Percentiles rank a stretch among this genome's conserved stretches.
Evolutionary conservation across 129 eudicot genomes (phyloP).

Genomic region (Ambrosia artemisiifolia): DNA sequence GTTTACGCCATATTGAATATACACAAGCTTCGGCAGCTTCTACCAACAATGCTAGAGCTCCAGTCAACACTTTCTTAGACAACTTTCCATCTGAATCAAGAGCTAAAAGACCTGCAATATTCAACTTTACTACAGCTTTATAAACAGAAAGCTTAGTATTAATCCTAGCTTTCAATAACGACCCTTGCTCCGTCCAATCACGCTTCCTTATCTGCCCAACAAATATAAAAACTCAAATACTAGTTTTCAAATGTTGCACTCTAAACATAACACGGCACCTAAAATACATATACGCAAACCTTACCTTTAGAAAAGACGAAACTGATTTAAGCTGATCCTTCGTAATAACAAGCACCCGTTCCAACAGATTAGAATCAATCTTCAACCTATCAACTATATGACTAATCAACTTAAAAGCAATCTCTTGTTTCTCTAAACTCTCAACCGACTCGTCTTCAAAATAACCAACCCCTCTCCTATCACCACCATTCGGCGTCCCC

Average conservation of each 20-base stretch:
- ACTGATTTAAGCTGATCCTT: conserved; percentile 70
- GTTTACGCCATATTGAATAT: conserved; percentile 81
- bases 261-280: conserved; percentile 1
- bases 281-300: conserved; percentile 6
- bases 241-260: conserved; percentile 1
- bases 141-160: conserved; percentile 75
- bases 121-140: conserved; percentile 65
- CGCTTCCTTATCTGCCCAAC: conserved; percentile 85
- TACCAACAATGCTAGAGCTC: conserved; percentile 71
- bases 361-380: conserved; percentile 60
- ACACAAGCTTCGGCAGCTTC: conserved; percentile 93
- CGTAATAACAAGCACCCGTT: conserved; percentile 65
- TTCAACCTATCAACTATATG: conserved; percentile 52
- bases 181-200: conserved; percentile 85
- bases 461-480: conserved; percentile 32
- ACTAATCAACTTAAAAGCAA: conserved; percentile 59
- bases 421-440: conserved; percentile 79
- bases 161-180: conserved; percentile 62
- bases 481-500: conserved; percentile 42
- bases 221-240: conserved; percentile 29
- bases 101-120: conserved; percentile 51
- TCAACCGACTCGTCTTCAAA: conserved; percentile 82
- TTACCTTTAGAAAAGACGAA: conserved; percentile 74
- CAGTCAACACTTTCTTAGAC: conserved; percentile 68
- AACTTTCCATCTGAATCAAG: conserved; percentile 80